Conservation (phyloP, 2,329 filamentous ascomycete species). For the Trichoderma citrinoviride region DNA sequence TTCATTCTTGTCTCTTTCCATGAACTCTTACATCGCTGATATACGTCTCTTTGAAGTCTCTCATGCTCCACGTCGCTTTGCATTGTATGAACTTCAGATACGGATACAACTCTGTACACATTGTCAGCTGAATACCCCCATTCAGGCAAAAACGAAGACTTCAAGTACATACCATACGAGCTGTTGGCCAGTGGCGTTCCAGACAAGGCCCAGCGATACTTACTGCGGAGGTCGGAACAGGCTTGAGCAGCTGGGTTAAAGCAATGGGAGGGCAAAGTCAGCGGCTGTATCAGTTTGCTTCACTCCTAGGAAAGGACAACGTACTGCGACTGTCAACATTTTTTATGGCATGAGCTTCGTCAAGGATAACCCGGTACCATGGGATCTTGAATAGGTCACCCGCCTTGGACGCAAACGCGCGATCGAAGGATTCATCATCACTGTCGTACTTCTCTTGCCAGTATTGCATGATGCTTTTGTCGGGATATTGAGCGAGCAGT, state of each 20-base stretch:
- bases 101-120: conserved; percentile 38
- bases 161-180: conserved; percentile 30
- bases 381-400: conserved; percentile 31
- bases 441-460: not conserved
- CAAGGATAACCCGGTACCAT: conserved; percentile 54
- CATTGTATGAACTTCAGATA: conserved; percentile 36
- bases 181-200: conserved; percentile 39
- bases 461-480: not conserved
- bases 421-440: conserved; percentile 25
- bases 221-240: conserved; percentile 30
- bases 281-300: not conserved
- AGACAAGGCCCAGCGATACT: conserved; percentile 37
- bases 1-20: not conserved
- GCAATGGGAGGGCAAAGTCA: not conserved
- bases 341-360: conserved; percentile 58
- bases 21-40: conserved; percentile 21
- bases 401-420: conserved; percentile 37
- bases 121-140: no score
- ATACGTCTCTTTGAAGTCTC: conserved; percentile 25
- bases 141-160: no score
- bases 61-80: conserved; percentile 1
- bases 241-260: conserved; percentile 25
- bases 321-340: conserved; percentile 40
- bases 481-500: conserved; percentile 25
- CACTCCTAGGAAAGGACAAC: conserved; percentile 1